Percentiles rank a stretch among this genome's conserved stretches.
Conservation (phyloP, 352 stramenopile species). For the Lagenidium giganteum region DNA sequence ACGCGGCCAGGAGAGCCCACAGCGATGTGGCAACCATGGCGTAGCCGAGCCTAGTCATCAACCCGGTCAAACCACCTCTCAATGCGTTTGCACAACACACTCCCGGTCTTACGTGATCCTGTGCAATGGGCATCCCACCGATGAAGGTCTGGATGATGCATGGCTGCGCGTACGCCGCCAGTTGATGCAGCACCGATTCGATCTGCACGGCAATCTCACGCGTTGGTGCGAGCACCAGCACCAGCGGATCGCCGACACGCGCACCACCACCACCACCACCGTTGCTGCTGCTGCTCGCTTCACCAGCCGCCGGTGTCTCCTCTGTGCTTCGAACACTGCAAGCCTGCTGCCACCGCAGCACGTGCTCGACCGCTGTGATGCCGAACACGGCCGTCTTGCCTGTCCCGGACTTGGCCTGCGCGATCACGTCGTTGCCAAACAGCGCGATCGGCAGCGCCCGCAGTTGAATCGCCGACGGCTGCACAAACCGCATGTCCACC, state of each 20-base stretch:
- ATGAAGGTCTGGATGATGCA: slow-evolving; percentile 50
- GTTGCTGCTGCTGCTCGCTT: not conserved
- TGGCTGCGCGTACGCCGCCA: slow-evolving; percentile 31
- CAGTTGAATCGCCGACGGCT: slow-evolving; percentile 67
- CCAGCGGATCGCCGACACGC: slow-evolving; percentile 25
- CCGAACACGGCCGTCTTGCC: slow-evolving; percentile 82
- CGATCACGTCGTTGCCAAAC: slow-evolving; percentile 78
- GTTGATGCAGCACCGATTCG: slow-evolving; percentile 49
- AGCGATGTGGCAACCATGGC: slow-evolving; percentile 47
- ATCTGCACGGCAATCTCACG: slow-evolving; percentile 79
- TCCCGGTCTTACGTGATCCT: slow-evolving; percentile 38
- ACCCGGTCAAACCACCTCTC: too few species aligned
- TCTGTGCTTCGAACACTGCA: too few species aligned
- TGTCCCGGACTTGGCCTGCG: slow-evolving; percentile 78
- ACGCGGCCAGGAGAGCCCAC: slow-evolving; percentile 73
- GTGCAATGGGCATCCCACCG: slow-evolving; percentile 47
- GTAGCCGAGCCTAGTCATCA: slow-evolving; percentile 24
- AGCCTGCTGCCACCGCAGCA: slow-evolving; percentile 18
- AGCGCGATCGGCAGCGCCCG: slow-evolving; percentile 62
- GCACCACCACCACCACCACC: not conserved
- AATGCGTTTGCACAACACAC: not conserved
- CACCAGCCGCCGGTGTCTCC: too few species aligned
- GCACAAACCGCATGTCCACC: slow-evolving; percentile 40
- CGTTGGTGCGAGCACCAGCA: slow-evolving; percentile 67
- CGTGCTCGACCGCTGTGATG: slow-evolving; percentile 55